Conservation (phyloP, 2,329 filamentous ascomycete species). For the Alternaria viburni region DNA sequence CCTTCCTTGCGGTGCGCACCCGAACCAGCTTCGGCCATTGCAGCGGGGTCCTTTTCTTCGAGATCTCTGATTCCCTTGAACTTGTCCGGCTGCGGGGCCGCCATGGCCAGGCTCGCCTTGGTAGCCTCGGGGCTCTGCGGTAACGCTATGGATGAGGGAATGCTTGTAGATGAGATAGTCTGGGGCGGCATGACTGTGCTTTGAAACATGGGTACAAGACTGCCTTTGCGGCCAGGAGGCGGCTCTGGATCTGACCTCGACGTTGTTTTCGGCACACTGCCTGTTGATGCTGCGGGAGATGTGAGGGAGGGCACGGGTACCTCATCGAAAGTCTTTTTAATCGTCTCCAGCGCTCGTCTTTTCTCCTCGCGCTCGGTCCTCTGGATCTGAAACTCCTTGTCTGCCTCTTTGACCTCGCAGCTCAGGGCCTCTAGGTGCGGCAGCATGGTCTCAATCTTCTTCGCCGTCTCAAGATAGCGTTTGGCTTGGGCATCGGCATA, state of each 20-base stretch:
- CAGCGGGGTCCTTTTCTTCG: conserved; percentile 72
- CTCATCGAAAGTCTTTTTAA: conserved; percentile 60
- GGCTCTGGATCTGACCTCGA: conserved; percentile 33
- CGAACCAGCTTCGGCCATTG: conserved; percentile 57
- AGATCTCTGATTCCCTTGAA: conserved; percentile 94
- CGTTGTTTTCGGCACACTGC: conserved; percentile 27
- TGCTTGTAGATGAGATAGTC: conserved; percentile 28
- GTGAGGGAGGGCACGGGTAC: conserved; percentile 29
- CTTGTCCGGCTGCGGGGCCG: conserved; percentile 56
- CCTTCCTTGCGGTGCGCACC: conserved; percentile 87
- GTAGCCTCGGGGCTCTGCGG: conserved; percentile 39
- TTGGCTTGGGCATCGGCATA: conserved; percentile 91
- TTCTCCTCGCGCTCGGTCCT: conserved; percentile 96
- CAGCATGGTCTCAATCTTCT: conserved; percentile 84
- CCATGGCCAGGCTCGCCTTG: conserved; percentile 30
- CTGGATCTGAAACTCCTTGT: conserved; percentile 96
- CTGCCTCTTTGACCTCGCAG: conserved; percentile 86
- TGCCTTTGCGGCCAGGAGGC: conserved; percentile 38
- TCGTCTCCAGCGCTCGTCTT: conserved; percentile 86
- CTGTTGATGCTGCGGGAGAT: conserved; percentile 32
- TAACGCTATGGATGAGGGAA: conserved; percentile 29
- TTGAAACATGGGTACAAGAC: conserved; percentile 43
- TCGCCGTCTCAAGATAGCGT: conserved; percentile 80
- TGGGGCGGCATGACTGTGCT: conserved; percentile 43
- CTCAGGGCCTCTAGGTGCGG: conserved; percentile 90